Conservation (phyloP, 345 rosid genomes). For the Salix arbutifolia region DNA sequence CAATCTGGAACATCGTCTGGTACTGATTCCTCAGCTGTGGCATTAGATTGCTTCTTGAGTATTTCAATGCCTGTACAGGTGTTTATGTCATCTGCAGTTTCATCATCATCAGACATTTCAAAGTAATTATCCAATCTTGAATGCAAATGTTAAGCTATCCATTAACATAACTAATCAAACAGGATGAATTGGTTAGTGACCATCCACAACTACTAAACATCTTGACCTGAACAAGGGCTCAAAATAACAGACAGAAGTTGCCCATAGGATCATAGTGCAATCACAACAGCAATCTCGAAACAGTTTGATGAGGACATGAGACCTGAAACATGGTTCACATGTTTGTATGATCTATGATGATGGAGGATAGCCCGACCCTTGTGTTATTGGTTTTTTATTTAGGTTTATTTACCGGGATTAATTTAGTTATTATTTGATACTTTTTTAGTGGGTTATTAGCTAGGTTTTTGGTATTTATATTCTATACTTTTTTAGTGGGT, state of each 20-base stretch:
- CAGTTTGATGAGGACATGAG: too few relatives aligned
- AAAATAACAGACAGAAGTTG: background rate
- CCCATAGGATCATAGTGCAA: background rate
- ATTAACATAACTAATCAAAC: background rate
- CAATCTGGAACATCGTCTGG: conserved; percentile 52
- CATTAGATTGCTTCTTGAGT: conserved; percentile 14
- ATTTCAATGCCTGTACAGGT: conserved; percentile 13
- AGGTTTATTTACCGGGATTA: too few relatives aligned
- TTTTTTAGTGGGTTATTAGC: too few relatives aligned
- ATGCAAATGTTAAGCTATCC: background rate
- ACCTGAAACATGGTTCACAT: too few relatives aligned
- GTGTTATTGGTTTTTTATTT: too few relatives aligned
- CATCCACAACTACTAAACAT: conserved; percentile 2
- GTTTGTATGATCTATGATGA: too few relatives aligned
- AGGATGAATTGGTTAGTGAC: background rate
- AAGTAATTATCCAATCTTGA: background rate
- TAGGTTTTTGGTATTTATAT: too few relatives aligned
- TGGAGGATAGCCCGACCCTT: too few relatives aligned
- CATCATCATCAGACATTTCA: conserved; percentile 35
- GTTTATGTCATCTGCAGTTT: conserved; percentile 33
- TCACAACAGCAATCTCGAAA: background rate
- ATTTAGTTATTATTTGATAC: too few relatives aligned
- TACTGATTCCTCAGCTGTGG: conserved; percentile 19
- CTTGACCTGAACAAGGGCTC: background rate
- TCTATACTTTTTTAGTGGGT: too few relatives aligned